Conservation (phyloP, 176 grass and related monocot genomes). For the Dactylis glomerata region DNA sequence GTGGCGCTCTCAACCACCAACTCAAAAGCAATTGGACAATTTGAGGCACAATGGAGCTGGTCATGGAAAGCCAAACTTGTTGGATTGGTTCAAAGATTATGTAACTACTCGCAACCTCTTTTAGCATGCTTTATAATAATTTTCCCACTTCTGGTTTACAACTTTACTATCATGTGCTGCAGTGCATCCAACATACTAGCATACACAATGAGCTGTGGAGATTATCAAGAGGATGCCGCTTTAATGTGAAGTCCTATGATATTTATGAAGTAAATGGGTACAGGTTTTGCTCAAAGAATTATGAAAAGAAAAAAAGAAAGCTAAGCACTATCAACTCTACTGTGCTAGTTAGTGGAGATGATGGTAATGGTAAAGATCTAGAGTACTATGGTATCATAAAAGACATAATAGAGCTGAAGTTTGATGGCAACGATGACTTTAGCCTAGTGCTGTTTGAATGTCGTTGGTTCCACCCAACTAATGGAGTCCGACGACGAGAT, state of each 20-base stretch:
- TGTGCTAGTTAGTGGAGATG: neutral
- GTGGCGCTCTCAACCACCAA: neutral
- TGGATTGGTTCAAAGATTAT: slow-evolving; percentile 9
- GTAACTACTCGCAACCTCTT: neutral
- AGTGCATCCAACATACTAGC: neutral
- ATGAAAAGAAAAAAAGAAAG: neutral
- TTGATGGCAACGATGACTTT: neutral
- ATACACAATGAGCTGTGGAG: neutral
- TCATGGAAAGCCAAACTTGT: neutral
- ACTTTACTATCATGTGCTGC: neutral
- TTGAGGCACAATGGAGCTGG: neutral
- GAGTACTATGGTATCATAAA: neutral
- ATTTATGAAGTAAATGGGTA: neutral
- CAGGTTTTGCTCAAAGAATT: neutral
- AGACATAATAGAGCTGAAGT: neutral
- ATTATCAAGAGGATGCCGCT: neutral
- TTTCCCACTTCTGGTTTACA: neutral
- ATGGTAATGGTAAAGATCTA: neutral
- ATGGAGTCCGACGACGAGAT: neutral
- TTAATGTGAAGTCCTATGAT: neutral
- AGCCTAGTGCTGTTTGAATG: neutral
- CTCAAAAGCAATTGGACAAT: neutral
- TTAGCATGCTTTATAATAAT: neutral
- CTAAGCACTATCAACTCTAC: neutral
- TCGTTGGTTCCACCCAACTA: neutral